phyloP scores from a whole-genome alignment of 257 asterid genomes.

The Jacaranda copaia region DNA sequence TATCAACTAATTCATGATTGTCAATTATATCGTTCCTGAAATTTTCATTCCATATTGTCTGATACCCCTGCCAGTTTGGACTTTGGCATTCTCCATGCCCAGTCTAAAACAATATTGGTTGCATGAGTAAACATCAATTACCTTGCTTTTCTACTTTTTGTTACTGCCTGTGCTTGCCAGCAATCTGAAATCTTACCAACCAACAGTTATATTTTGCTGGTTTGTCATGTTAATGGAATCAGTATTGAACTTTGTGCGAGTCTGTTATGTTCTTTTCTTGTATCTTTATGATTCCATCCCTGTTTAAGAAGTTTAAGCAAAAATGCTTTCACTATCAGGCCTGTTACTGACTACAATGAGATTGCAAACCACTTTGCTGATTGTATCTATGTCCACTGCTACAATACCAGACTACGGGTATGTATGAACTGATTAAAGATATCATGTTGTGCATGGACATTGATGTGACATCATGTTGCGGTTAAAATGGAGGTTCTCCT shows the following conservation, averaged over 20 bases:
- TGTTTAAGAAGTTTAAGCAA: constrained; percentile 25
- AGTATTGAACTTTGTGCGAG: constrained; percentile 1
- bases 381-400: constrained; percentile 78
- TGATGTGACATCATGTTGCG: constrained; percentile 9
- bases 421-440: constrained; percentile 27
- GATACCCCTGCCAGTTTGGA: background rate
- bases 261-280: constrained; percentile 22
- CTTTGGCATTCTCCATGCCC: background rate
- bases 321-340: constrained; percentile 59
- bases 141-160: background rate
- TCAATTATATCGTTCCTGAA: background rate
- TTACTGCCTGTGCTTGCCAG: too few relatives aligned
- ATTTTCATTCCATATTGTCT: background rate
- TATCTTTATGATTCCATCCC: constrained; percentile 18
- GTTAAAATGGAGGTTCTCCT: constrained; percentile 22
- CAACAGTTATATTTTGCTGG: background rate
- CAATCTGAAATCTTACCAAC: too few relatives aligned
- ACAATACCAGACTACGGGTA: constrained; percentile 79
- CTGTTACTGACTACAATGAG: constrained; percentile 79
- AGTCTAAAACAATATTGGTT: constrained; percentile 5
- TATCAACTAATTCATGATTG: background rate
- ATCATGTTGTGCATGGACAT: constrained; percentile 1
- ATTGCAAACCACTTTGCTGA: constrained; percentile 85
- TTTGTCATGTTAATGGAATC: constrained; percentile 5
- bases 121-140: background rate